Evolutionary conservation across 2,329 filamentous ascomycete genomes (phyloP).

Genomic region (Calonectria leucothoes): DNA sequence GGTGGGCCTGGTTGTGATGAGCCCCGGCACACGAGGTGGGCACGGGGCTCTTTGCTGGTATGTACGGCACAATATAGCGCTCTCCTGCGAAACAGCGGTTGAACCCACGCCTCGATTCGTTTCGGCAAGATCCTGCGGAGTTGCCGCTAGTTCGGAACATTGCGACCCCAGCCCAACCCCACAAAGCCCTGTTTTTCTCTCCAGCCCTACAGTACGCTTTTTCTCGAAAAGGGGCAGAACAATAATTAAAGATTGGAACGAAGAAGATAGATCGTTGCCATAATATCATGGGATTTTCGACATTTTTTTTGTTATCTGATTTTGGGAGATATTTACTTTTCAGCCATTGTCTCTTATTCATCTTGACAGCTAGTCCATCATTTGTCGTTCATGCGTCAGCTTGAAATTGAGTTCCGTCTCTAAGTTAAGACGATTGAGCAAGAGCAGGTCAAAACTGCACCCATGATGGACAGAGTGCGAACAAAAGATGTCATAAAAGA

Average conservation of each 20-base stretch:
- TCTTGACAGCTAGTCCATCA: too few relatives aligned
- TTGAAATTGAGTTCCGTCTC: not conserved
- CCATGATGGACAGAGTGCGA: not conserved
- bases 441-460: too few relatives aligned
- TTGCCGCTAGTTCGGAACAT: not conserved
- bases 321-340: not conserved
- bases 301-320: not conserved
- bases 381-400: not conserved
- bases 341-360: not conserved
- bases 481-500: not conserved
- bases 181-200: not conserved
- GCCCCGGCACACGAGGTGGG: not conserved
- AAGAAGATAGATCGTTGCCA: not conserved
- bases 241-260: not conserved
- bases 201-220: not conserved
- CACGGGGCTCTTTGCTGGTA: not conserved
- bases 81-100: not conserved
- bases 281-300: not conserved
- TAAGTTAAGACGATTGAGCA: too few relatives aligned
- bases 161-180: not conserved
- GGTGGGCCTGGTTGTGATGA: not conserved
- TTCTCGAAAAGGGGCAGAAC: not conserved
- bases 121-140: constrained; percentile 6
- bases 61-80: not conserved
- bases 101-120: not conserved